Base-by-base conservation (phyloP, 352 stramenopile genomes). In the Globisporangium perplexum region DNA sequence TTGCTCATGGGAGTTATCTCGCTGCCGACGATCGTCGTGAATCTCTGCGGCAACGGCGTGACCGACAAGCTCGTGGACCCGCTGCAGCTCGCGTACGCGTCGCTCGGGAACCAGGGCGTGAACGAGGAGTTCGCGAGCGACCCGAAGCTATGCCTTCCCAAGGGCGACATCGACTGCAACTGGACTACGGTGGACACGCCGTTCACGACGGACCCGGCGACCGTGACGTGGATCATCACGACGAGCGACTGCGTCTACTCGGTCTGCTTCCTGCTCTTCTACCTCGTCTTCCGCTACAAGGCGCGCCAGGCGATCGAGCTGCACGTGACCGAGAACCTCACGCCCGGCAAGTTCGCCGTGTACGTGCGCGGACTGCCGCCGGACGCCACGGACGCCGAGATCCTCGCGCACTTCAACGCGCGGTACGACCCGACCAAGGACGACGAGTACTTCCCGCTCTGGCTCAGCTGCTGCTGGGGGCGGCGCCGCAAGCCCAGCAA, bases 281-380 rank as follows among this genome's bases (percentile, higher is more conserved):
- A 73, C 47, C 23, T 90, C 0, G n/a, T 75, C 14, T 92, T 85
- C 52, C 68, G 71, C 12, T 64, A 60, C 7, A 59, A 59, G 7
- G 74, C 75, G 1, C 54, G 59, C 23, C 62, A 65, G 1, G 79
- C 74, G 0, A 88, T 93, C 45, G 76, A 88, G 10, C 55, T 63
- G 2, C 77, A 91, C 43, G 64, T 82, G 61, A 81, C 80, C 18
- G 80, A 93, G 60, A 86, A 93, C 50, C 57, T 90, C 1, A 93
- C 83, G 15, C 83, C 83, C 0, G 78, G 73, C 26, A 93, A 94
- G 51, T 96, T 90, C 55, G 68, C 86, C 0, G 65, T 96, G 20
- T 92, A 72, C 42, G 83, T 94, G 5, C 65, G 74, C 31, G 84
- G 83, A 2, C 57, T 96, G 1, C 86, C 86, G 1, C 31, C 62